These are phyloP conservation scores for Gaillardinia entomophila DNA, from an alignment of 805 yeast species.

Conservation along the genomic window DNA sequence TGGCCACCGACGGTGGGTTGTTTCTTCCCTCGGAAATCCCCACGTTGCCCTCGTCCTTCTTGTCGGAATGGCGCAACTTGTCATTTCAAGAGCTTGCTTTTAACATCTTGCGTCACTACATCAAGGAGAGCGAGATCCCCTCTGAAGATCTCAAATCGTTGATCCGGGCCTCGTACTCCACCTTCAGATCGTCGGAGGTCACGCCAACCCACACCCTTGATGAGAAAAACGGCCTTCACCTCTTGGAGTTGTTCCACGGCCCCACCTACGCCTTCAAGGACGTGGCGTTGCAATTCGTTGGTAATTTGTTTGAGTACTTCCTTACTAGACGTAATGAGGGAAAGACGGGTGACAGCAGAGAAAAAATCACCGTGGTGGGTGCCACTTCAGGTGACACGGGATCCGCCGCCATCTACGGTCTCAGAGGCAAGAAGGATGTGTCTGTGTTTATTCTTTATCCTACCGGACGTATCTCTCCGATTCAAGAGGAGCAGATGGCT, in stretches of 20 bases:
- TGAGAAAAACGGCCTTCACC: slow-evolving; percentile 52
- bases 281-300: slow-evolving; percentile 96
- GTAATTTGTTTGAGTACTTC: slow-evolving; percentile 93
- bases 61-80: slow-evolving; percentile 64
- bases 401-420: slow-evolving; percentile 97
- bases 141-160: slow-evolving; percentile 58
- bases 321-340: slow-evolving; percentile 65
- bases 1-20: slow-evolving; percentile 95
- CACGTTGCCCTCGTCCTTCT: slow-evolving; percentile 48
- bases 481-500: slow-evolving; percentile 98
- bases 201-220: slow-evolving; percentile 77
- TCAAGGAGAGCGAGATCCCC: slow-evolving; percentile 68
- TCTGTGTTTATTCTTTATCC: slow-evolving; percentile 95
- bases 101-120: slow-evolving; percentile 76
- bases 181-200: slow-evolving; percentile 82
- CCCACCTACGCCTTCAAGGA: slow-evolving; percentile 99
- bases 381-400: slow-evolving; percentile 99
- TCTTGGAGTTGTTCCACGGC: slow-evolving; percentile 95
- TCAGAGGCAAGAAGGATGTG: slow-evolving; percentile 96
- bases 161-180: slow-evolving; percentile 71
- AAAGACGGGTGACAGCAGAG: slow-evolving; percentile 51
- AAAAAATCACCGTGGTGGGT: slow-evolving; percentile 91
- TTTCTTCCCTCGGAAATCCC: slow-evolving; percentile 87
- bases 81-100: slow-evolving; percentile 84
- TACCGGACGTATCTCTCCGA: slow-evolving; percentile 94